Conservation (phyloP, 768 basidiomycete genomes). For the Tricholoma bakamatsutake region DNA sequence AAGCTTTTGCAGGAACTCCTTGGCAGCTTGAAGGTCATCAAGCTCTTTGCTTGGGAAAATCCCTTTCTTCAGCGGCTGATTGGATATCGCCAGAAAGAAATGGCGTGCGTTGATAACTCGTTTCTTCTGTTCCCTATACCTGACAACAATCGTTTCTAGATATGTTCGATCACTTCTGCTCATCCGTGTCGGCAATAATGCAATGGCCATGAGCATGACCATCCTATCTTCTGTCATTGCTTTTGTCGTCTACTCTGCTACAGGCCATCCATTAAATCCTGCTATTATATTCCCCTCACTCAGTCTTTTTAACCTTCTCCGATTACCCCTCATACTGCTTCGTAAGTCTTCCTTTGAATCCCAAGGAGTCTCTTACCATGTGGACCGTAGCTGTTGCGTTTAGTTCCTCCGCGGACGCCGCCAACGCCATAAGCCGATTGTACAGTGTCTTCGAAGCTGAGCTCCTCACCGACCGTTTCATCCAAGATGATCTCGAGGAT, state of each 20-base stretch:
- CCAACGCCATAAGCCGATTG: constrained; percentile 73
- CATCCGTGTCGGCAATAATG: constrained; percentile 60
- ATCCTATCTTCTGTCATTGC: constrained; percentile 72
- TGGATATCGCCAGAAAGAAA: constrained; percentile 66
- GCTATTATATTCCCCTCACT: constrained; percentile 80
- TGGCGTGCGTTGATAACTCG: constrained; percentile 37
- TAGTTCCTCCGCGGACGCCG: constrained; percentile 78
- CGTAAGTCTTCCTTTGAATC: constrained; percentile 29
- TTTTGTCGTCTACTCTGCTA: constrained; percentile 70
- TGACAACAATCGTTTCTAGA: constrained; percentile 22
- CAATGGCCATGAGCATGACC: constrained; percentile 67
- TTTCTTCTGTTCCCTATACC: not conserved
- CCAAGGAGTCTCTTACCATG: not conserved
- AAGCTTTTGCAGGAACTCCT: constrained; percentile 87
- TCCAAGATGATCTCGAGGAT: constrained; percentile 50
- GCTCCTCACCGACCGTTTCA: constrained; percentile 51
- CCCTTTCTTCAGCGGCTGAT: constrained; percentile 75
- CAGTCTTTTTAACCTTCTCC: constrained; percentile 77
- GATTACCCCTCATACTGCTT: constrained; percentile 75
- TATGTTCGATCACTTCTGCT: constrained; percentile 64
- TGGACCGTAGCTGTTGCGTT: constrained; percentile 52
- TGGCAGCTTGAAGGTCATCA: constrained; percentile 88
- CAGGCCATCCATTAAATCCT: constrained; percentile 63
- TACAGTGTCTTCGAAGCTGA: constrained; percentile 84
- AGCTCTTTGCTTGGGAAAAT: constrained; percentile 84